Evolutionary conservation across 2,329 filamentous ascomycete species (phyloP), one percentile per base, ranked within the genome.

Genomic region (Leptosphaerulina australis): DNA sequence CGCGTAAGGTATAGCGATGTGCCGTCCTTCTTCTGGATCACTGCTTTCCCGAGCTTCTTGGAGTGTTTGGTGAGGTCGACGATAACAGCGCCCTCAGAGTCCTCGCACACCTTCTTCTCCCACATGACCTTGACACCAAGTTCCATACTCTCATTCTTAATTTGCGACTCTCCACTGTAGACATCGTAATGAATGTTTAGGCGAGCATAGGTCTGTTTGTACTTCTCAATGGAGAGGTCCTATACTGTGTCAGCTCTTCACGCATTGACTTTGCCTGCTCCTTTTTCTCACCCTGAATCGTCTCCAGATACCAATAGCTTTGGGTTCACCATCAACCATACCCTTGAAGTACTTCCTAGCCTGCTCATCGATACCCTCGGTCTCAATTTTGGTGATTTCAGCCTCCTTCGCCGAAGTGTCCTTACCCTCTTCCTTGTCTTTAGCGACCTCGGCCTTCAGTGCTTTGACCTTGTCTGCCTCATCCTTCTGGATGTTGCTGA

Each of bases 291-390:
- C 60, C 50, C 84, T 77, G 78, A 87, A 87, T 51, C 81, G 77
- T 64, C 80, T 79, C 84, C 84, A 87, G 50, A 86, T 77, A 17
- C 78, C 78, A 33, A 87, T 75, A 4, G 83, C 83, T 28, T 81
- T 77, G 25, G 76, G 67, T 58, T 87, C 81, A 22, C 83, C 81
- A 39, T 86, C 83, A 47, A 83, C 82, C 84, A 87, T 87, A 59
- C 81, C 81, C 77, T 85, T 86, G 76, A 87, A 87, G 70, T 86
- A 86, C 40, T 81, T 79, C 66, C 88, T 85, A 41, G 88, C 88
- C 74, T 88, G 85, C 76, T 91, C 87, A 63, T 91, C 88, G 30
- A 77, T 69, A 17, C 67, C 67, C 36, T 69, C 61, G 3, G 64
- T 47, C 49, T 68, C 60, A 4, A 71, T 66, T 64, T 77, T 74